Base-by-base conservation (phyloP, 495 filamentous ascomycete genomes). In the Penicillium daleae region DNA sequence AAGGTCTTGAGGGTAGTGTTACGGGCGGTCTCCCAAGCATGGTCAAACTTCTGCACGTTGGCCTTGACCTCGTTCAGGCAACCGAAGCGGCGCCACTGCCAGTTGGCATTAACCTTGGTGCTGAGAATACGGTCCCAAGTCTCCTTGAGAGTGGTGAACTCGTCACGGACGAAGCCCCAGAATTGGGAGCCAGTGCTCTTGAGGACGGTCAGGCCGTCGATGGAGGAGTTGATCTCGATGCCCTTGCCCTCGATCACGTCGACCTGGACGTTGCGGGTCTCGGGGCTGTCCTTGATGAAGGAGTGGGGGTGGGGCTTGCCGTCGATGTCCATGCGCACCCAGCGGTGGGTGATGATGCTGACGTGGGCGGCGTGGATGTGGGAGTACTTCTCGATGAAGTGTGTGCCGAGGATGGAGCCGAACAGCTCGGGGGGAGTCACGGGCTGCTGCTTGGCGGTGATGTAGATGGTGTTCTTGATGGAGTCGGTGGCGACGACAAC, bases 161-260 rank as follows among this genome's bases (percentile, higher is more conserved):
- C 92, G 77, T 99, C 92, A 39, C 89, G 87, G 42, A 97, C 77
- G 78, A 97, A 99, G 64, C 92, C 90, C 81, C 95, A 89, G 85
- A 99, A 99, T 63, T 91, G 91, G 33, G 93, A 97, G 33, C 92
- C 92, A n/a, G 95, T 99, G 81, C 89, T 93, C 82, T 99, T 99
- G 67, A 99, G 87, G 64, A 99, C 93, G 19, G 92, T 82, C 54
- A 99, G 83, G 19, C 89, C 91, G 58, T 78, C 76, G 71, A 96
- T 87, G 31, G 84, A 82, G 61, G 90, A 91, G 65, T 80, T 83
- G 71, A 96, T 83, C 50, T 85, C 82, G 73, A 97, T 88, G 51
- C 90, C 90, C 63, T 83, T 80, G 56, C 80, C 78, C 65, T 87
- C 82, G 57, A 75, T 75, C 1, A 78, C 80, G 57, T 79, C 76